Percentiles rank a stretch among this genome's conserved stretches.
These are phyloP conservation scores for Cryphonectria radicalis DNA, from an alignment of 2,329 filamentous ascomycete genomes.

Conservation along the genomic window DNA sequence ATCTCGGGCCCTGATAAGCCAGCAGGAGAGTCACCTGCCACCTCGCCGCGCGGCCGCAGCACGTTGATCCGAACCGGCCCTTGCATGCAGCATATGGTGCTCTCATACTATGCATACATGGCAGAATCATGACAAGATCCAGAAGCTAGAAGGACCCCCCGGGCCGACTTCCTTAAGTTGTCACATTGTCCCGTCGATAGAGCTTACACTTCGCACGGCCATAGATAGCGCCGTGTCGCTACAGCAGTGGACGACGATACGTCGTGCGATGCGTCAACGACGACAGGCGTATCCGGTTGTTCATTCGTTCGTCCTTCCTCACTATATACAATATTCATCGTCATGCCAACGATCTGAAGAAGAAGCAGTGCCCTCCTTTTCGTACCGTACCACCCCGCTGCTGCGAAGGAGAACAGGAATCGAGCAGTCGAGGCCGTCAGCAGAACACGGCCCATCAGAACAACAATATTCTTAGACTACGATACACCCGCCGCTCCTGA, in stretches of 20 bases:
- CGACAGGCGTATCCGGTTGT: not conserved
- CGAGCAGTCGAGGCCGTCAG: not conserved
- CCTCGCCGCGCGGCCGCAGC: not conserved
- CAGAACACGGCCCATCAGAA: not conserved
- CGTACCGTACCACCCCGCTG: not conserved
- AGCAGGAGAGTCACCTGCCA: not conserved
- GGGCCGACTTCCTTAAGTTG: not conserved
- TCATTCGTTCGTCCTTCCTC: not conserved
- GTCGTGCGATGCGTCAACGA: not conserved
- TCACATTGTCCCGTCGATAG: not conserved
- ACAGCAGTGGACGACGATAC: not conserved
- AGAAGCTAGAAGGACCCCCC: not conserved
- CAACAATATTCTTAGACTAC: not conserved
- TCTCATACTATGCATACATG: not conserved
- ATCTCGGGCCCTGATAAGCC: constrained; percentile 1
- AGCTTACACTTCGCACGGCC: not conserved
- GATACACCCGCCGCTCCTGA: not conserved
- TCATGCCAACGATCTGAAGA: not conserved
- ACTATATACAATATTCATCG: not conserved
- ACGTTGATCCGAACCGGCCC: not conserved
- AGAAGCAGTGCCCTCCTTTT: not conserved
- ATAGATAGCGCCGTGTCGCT: not conserved
- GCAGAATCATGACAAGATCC: not conserved
- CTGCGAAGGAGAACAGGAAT: not conserved
- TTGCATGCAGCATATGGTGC: not conserved